Percentiles rank a stretch among this genome's conserved stretches.
Conservation (phyloP, 371 early-diverging fungal species). For the Chytridium lagenaria region DNA sequence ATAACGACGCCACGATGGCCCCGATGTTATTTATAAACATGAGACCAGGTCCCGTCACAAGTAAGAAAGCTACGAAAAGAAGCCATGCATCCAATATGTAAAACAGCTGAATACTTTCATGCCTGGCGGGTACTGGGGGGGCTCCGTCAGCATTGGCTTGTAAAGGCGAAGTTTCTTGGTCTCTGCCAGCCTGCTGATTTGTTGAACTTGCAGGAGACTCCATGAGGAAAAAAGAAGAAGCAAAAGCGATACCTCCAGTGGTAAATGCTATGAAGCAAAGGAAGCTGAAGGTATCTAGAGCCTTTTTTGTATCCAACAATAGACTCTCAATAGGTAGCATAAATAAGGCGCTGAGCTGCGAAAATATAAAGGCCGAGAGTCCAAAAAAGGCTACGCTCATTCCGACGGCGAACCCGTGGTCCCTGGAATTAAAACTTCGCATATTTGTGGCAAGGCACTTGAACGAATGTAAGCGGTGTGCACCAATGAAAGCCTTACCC, state of each 20-base stretch:
- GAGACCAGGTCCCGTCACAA: slow-evolving; percentile 52
- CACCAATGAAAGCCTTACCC: not conserved
- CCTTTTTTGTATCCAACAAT: not conserved
- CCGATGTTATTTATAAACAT: slow-evolving; percentile 65
- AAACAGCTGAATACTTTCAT: slow-evolving; percentile 16
- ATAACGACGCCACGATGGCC: slow-evolving; percentile 40
- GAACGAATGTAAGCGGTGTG: slow-evolving; percentile 13
- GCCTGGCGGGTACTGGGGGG: not conserved
- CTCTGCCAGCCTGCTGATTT: not conserved
- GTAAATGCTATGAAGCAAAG: slow-evolving; percentile 45
- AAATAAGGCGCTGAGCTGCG: slow-evolving; percentile 61
- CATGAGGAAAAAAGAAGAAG: slow-evolving; percentile 3
- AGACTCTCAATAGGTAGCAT: slow-evolving; percentile 30
- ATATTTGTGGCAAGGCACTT: slow-evolving; percentile 62
- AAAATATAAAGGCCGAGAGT: slow-evolving; percentile 71
- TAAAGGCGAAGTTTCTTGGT: slow-evolving; percentile 6
- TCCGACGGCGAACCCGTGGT: slow-evolving; percentile 70
- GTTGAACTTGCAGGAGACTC: not conserved
- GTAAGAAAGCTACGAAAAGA: slow-evolving; percentile 39
- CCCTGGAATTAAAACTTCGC: slow-evolving; percentile 59
- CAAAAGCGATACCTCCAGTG: slow-evolving; percentile 32
- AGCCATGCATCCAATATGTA: slow-evolving; percentile 39
- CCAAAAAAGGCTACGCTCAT: slow-evolving; percentile 69
- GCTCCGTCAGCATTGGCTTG: not conserved
- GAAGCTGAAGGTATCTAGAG: not conserved